phyloP scores from a whole-genome alignment of 306 rosid genomes.

The Ormosia emarginata region DNA sequence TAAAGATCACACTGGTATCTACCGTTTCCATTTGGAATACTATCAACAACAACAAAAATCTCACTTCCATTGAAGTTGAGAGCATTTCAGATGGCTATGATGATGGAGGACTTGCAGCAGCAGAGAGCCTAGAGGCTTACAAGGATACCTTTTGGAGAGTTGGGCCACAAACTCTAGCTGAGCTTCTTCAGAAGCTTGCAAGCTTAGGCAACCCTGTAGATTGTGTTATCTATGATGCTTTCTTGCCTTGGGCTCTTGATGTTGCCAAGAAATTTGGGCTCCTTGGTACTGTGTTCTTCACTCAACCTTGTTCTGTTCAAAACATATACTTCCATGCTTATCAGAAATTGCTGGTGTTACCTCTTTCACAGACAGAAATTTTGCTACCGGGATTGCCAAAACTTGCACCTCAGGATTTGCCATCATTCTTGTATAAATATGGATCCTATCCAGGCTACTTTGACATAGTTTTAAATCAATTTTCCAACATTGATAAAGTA shows the following conservation, averaged over 20 bases:
- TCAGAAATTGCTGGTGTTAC: slow-evolving; percentile 25
- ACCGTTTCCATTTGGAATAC: slow-evolving; percentile 17
- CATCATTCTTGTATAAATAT: slow-evolving; percentile 31
- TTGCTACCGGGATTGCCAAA: slow-evolving; percentile 26
- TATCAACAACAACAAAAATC: not conserved
- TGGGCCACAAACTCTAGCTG: slow-evolving; percentile 23
- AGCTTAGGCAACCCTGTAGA: slow-evolving; percentile 6
- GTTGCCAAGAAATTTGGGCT: slow-evolving; percentile 36
- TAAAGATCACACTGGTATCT: slow-evolving; percentile 29
- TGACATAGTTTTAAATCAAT: slow-evolving; percentile 21
- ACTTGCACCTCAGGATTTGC: slow-evolving; percentile 24
- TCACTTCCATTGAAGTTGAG: slow-evolving; percentile 21
- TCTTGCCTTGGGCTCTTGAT: slow-evolving; percentile 43
- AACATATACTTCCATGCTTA: slow-evolving; percentile 25
- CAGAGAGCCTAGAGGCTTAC: slow-evolving; percentile 25
- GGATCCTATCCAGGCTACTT: slow-evolving; percentile 20
- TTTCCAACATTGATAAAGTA: slow-evolving; percentile 28
- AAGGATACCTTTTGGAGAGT: not conserved
- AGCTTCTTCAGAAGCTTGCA: slow-evolving; percentile 24
- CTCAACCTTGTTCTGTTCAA: slow-evolving; percentile 34
- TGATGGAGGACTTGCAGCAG: slow-evolving; percentile 11
- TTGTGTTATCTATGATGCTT: slow-evolving; percentile 37
- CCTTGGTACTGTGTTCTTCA: slow-evolving; percentile 31
- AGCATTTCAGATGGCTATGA: slow-evolving; percentile 45
- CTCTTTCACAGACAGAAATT: not conserved